Evolutionary conservation across 768 basidiomycete species (phyloP), one percentile per base, ranked within the genome.

Genomic region (Nidularia pulvinata): DNA sequence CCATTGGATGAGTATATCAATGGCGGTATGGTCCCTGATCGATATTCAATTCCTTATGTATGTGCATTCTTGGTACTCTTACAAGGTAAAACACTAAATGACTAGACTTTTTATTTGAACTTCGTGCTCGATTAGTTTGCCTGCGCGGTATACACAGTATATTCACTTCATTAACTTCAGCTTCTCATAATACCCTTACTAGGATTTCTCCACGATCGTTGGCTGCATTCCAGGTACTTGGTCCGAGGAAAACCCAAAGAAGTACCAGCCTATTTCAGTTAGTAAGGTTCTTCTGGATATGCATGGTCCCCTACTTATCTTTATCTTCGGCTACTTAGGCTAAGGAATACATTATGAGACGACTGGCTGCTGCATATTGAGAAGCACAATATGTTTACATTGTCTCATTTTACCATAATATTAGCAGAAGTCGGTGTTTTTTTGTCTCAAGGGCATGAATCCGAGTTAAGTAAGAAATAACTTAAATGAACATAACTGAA

Each of bases 11-110:
- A 53, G 22, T 43, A 48, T 33, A 50, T 46, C 25, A 53, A 52
- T 14, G 65, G 65, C 43, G 66, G 62, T 7, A 74, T 76, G 66
- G 72, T 78, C 1, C 80, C 78, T 1, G 75, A 76, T 34, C 70
- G 85, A 32, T 85, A 83, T 59, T 85, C 84, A 0, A 85, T 86
- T 55, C 84, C 85, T 34, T 86, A 84, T 59, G 81, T 81, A 55
- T 54, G 79, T 64, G 6, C 25, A 25, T 19, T 35, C 22, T 16
- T 19, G 22, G 22, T 46, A n/a, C 13, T 46, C 45, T 25, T n/a
- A n/a, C 45, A n/a, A 16, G 16, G 39, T 11, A 4, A 42, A 11
- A 11, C 39, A 42, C 16, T 11, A 42, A 42, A 42, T 11, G 25
- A 4, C 25, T 25, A 4, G 25, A 25, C 25, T 25, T 1, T 1